Evolutionary conservation across 306 rosid species (phyloP), one percentile per base, ranked within the genome.

Genomic region (Carpinus viminea): DNA sequence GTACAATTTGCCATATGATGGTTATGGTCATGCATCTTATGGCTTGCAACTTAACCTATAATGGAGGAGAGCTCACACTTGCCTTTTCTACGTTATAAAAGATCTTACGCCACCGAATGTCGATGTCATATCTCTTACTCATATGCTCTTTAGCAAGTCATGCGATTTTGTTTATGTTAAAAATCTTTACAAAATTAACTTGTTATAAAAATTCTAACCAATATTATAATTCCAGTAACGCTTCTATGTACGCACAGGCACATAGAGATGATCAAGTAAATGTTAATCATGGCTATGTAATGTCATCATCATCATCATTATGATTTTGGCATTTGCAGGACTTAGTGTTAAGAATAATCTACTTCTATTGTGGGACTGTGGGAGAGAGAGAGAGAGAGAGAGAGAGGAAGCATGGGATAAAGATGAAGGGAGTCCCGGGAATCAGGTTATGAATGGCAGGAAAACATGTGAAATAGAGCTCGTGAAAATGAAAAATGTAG

Each of bases 381-480:
- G 5, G 45, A 41, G 45, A 70, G 26, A 21, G 53, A 72, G 47
- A 62, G 17, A 74, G 71, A 50, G 73, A 62, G 47, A 36, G 66
- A 57, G 56, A 59, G 77, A 41, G 34, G 45, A 64, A 31, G 76
- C 86, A 86, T 84, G 88, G 84, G 86, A 83, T 73, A 78, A 84
- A 83, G 75, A 75, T 87, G 89, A 85, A 65, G 31, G 52, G 55
- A 81, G 80, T 91, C 97, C 75, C 97, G 91, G 76, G 95, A 88
- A 88, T 94, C 93, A 89, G 83, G 94, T 15, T 79, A 85, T 46
- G 85, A 77, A 82, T 89, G 81, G 74, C 83, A 83, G 77, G 76
- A 86, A 80, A 86, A 91, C 98, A 91, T 87, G 98, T 95, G 98
- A 94, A 94, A 88, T 83, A 85, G 80, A 76, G 90, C 87, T 89